A percentile compares a stretch with the other conserved stretches of the same genome.
Evolutionary conservation across 495 filamentous ascomycete species (phyloP).

Genomic region (Penicillium coprophilum): DNA sequence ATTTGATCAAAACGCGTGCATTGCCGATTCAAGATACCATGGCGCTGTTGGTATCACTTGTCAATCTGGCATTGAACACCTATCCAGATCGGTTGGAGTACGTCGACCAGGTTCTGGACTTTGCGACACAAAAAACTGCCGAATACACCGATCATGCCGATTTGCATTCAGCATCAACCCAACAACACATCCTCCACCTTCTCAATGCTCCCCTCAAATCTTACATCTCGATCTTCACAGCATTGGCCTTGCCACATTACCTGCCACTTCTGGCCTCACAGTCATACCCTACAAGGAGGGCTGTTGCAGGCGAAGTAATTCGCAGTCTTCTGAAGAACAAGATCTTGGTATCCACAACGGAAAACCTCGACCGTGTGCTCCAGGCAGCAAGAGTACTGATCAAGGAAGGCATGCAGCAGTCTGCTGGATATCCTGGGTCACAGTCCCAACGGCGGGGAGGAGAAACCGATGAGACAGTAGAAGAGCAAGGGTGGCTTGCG

Average conservation of each 20-base stretch:
- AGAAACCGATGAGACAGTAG: conserved; percentile 93
- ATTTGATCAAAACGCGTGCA: conserved; percentile 84
- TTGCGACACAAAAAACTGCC: conserved; percentile 82
- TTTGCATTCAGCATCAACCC: conserved; percentile 80
- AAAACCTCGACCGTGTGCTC: conserved; percentile 84
- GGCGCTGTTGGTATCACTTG: conserved; percentile 84
- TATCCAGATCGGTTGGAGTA: conserved; percentile 92
- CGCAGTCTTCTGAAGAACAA: conserved; percentile 75
- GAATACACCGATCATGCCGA: conserved; percentile 93
- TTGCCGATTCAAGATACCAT: conserved; percentile 94
- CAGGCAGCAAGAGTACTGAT: conserved; percentile 87
- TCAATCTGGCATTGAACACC: conserved; percentile 91
- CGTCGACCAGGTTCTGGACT: conserved; percentile 89
- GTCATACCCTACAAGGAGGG: conserved; percentile 87
- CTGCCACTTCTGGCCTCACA: conserved; percentile 86
- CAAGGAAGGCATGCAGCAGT: conserved; percentile 85
- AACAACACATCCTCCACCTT: conserved; percentile 84
- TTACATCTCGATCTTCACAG: conserved; percentile 92
- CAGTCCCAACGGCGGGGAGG: conserved; percentile 61
- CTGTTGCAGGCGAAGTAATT: conserved; percentile 85
- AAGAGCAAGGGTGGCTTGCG: conserved; percentile 96
- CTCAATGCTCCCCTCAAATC: conserved; percentile 84
- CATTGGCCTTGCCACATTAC: conserved; percentile 85
- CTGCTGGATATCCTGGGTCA: conserved; percentile 77
- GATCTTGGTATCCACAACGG: conserved; percentile 69